These are phyloP conservation scores for Didymella keratinophila DNA, from an alignment of 2,329 filamentous ascomycete genomes.

Conservation along the genomic window DNA sequence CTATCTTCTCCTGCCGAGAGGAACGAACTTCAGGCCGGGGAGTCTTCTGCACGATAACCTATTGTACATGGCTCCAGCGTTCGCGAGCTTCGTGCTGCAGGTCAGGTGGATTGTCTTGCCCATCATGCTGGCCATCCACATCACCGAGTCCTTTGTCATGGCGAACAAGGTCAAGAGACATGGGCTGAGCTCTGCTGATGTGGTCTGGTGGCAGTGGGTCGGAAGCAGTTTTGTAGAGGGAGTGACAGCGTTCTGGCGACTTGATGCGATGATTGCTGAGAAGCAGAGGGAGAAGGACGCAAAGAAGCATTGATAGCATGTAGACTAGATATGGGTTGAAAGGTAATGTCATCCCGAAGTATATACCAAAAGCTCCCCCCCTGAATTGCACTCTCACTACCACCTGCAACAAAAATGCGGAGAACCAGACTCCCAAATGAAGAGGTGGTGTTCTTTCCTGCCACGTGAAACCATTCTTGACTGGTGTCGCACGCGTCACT, in stretches of 20 bases:
- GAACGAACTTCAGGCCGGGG: constrained; percentile 45
- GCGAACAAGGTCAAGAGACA: constrained; percentile 59
- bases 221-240: constrained; percentile 63
- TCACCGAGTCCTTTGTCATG: constrained; percentile 65
- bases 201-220: constrained; percentile 64
- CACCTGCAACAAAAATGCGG: too few relatives aligned
- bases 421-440: too few relatives aligned
- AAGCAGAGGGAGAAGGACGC: constrained; percentile 42
- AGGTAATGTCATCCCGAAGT: too few relatives aligned
- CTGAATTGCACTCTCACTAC: too few relatives aligned
- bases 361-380: too few relatives aligned
- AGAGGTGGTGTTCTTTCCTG: too few relatives aligned
- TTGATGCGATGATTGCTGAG: constrained; percentile 35
- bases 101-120: constrained; percentile 67
- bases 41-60: constrained; percentile 52
- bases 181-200: constrained; percentile 58
- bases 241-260: constrained; percentile 55
- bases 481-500: too few relatives aligned
- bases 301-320: constrained; percentile 42
- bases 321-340: too few relatives aligned
- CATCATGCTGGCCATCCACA: constrained; percentile 70
- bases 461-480: too few relatives aligned
- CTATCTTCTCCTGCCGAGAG: constrained; percentile 41
- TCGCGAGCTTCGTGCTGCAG: constrained; percentile 65
- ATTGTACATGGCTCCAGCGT: constrained; percentile 59